phyloP scores from a whole-genome alignment of 768 basidiomycete genomes.

The Candolleomyces eurysporus region DNA sequence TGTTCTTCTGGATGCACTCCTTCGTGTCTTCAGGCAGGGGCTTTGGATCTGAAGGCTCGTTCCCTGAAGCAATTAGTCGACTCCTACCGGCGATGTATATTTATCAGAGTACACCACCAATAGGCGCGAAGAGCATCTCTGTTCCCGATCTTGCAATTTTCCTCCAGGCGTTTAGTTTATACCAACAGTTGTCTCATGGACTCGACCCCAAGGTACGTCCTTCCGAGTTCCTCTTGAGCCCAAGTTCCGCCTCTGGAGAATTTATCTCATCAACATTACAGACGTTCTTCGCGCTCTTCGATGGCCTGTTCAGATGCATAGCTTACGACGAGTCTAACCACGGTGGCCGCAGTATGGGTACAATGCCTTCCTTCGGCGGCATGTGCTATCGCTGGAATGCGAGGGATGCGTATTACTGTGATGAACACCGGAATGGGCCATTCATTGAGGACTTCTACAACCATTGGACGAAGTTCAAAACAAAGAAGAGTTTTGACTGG shows the following conservation, averaged over 20 bases:
- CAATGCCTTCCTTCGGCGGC: constrained; percentile 17
- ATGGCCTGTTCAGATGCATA: constrained; percentile 22
- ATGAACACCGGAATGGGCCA: background rate
- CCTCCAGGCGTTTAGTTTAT: background rate
- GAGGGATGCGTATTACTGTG: constrained; percentile 7
- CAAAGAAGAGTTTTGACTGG: constrained; percentile 24
- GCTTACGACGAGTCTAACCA: constrained; percentile 21
- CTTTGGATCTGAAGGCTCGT: background rate
- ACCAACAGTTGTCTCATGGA: background rate
- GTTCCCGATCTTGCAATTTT: background rate
- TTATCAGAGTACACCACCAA: background rate
- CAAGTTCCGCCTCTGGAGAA: no score
- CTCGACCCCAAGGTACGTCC: background rate
- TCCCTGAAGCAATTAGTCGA: background rate
- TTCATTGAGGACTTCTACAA: constrained; percentile 20
- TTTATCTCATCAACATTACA: background rate
- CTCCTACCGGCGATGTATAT: background rate
- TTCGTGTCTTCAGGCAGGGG: background rate
- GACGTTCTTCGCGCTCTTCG: constrained; percentile 15
- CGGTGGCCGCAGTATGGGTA: constrained; percentile 1
- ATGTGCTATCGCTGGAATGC: constrained; percentile 17
- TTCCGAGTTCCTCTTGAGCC: background rate
- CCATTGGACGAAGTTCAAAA: constrained; percentile 22
- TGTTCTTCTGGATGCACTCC: background rate
- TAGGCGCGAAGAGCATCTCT: background rate